Evolutionary conservation across 495 filamentous ascomycete species (phyloP).

Genomic region (Aspergillus affinis): DNA sequence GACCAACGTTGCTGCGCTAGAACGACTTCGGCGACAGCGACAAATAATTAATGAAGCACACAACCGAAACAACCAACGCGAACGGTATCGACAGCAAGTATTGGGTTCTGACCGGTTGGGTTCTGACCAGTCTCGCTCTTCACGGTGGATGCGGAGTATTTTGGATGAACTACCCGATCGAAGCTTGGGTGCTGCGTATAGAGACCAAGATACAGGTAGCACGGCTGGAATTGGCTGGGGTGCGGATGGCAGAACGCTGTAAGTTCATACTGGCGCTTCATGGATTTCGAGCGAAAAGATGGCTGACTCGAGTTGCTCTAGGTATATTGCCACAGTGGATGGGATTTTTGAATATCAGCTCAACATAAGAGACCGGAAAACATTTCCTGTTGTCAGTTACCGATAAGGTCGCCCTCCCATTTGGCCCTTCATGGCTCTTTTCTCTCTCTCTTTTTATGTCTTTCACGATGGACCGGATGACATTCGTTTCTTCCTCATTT

Average conservation of each 20-base stretch:
- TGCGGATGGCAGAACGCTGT: slow-evolving; percentile 67
- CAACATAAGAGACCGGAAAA: slow-evolving; percentile 63
- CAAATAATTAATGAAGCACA: slow-evolving; percentile 40
- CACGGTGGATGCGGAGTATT: slow-evolving; percentile 43
- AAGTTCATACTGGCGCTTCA: slow-evolving; percentile 34
- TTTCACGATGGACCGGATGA: not conserved
- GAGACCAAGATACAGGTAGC: slow-evolving; percentile 41
- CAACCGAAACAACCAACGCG: slow-evolving; percentile 32
- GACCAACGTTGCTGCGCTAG: slow-evolving; percentile 37
- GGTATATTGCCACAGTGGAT: slow-evolving; percentile 70
- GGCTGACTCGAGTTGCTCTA: slow-evolving; percentile 28
- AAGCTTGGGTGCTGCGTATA: slow-evolving; percentile 28
- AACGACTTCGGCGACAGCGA: slow-evolving; percentile 44
- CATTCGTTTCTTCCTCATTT: too few relatives aligned
- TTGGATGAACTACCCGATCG: slow-evolving; percentile 44
- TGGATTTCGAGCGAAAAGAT: not conserved
- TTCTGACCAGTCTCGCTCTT: slow-evolving; percentile 40
- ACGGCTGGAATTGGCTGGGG: slow-evolving; percentile 74
- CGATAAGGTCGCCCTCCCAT: slow-evolving; percentile 39
- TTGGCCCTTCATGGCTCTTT: not conserved
- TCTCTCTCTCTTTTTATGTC: not conserved
- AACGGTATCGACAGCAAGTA: slow-evolving; percentile 36
- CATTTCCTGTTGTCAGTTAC: slow-evolving; percentile 59
- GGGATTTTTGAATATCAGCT: slow-evolving; percentile 74
- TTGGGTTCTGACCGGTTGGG: slow-evolving; percentile 34